Conservation (phyloP, 192 early-diverging fungal species). For the Coemansia javaensis region DNA sequence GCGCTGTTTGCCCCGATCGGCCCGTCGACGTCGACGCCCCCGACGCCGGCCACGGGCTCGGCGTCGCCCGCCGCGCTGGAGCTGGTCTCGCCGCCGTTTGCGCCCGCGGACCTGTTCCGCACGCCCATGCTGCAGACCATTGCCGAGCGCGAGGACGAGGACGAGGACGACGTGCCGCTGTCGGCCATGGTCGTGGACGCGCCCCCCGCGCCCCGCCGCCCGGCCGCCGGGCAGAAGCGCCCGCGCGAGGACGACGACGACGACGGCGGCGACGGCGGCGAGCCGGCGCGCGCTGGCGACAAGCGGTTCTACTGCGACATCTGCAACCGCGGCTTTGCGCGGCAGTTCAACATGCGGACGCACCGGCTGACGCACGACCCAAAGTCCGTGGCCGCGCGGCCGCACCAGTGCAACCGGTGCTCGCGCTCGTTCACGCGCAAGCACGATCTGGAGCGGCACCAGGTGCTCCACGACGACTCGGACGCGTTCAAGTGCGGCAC, state of each 20-base stretch:
- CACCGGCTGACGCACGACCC: conserved; percentile 72
- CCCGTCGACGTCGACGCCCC: neutral
- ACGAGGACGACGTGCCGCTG: conserved; percentile 4
- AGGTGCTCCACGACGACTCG: conserved; percentile 52
- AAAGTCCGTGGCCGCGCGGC: conserved; percentile 44
- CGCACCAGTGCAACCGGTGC: conserved; percentile 60
- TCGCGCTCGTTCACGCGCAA: conserved; percentile 68
- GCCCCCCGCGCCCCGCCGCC: neutral
- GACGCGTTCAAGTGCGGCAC: conserved; percentile 50
- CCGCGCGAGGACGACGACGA: neutral
- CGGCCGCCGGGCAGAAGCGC: neutral
- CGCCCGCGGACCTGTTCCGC: conserved; percentile 16
- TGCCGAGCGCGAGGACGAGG: conserved; percentile 1
- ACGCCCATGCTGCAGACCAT: conserved; percentile 11
- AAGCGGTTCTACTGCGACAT: conserved; percentile 45
- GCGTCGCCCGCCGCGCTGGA: conserved; percentile 3
- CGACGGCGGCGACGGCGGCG: conserved; percentile 1
- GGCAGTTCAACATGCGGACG: conserved; percentile 81
- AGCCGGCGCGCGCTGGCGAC: neutral
- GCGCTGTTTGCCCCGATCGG: conserved; percentile 25
- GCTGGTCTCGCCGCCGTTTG: conserved; percentile 13
- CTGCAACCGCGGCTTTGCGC: conserved; percentile 72
- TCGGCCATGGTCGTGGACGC: neutral
- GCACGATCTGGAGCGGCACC: conserved; percentile 75
- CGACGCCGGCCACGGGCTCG: neutral